Evolutionary conservation across 2,329 filamentous ascomycete species (phyloP).

Genomic region (Penicillium verrucosum): DNA sequence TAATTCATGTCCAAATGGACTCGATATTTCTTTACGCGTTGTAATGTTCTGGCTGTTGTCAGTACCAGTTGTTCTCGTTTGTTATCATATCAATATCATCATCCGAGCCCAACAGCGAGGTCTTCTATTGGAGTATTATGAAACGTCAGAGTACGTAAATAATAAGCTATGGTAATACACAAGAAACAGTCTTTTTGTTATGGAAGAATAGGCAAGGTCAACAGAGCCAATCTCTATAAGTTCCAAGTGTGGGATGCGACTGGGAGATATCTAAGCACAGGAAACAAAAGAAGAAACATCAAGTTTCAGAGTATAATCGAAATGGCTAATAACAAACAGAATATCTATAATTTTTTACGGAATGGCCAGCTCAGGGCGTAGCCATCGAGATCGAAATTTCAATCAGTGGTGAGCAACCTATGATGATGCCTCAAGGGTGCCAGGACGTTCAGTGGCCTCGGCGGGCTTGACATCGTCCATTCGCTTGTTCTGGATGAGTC

Average conservation of each 20-base stretch:
- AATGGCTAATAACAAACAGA: constrained; percentile 22
- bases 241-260: neutral
- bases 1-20: neutral
- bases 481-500: constrained; percentile 45
- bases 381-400: neutral
- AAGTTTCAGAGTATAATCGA: constrained; percentile 11
- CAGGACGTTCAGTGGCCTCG: constrained; percentile 41
- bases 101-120: too few relatives aligned
- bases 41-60: too few relatives aligned
- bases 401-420: constrained; percentile 7
- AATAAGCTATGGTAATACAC: neutral
- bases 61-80: neutral
- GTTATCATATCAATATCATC: neutral
- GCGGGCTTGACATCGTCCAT: constrained; percentile 41
- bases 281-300: neutral
- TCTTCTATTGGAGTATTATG: neutral
- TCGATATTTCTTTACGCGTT: neutral
- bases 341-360: constrained; percentile 20
- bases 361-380: constrained; percentile 2
- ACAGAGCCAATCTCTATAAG: neutral
- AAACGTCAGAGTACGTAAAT: too few relatives aligned
- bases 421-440: constrained; percentile 37
- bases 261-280: constrained; percentile 5
- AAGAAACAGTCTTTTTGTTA: neutral
- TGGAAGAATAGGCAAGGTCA: neutral